Base-by-base conservation (phyloP, 2,329 filamentous ascomycete genomes). In the Ciborinia camelliae region DNA sequence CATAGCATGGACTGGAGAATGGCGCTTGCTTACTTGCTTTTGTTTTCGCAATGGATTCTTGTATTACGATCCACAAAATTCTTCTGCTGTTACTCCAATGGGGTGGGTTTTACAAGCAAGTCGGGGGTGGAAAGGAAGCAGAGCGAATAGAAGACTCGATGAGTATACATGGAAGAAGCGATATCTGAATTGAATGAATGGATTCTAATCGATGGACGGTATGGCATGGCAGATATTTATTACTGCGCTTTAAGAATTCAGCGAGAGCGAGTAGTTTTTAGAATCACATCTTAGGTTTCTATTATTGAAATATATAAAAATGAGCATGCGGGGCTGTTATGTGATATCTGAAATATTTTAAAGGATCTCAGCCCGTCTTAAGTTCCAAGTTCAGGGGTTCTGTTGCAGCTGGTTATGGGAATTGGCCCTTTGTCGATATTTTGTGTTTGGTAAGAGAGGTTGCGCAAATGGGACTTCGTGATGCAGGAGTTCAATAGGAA, bases 1-100 rank as follows among this genome's bases (percentile, higher is more conserved):
- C 30, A 62, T 62, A 55, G 50, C 65, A 68, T 67, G 59, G 62
- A 37, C 59, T 67, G 70, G 70, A 68, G 67, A 66, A 72, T 68
- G 71, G 72, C 71, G 72, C 71, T 54, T 62, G 51, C 62, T 64
- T 59, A 51, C 47, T 65, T 64, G 28, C 26, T 59, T 51, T 48
- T 32, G 20, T 62, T 50, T 61, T 39, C 7, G 23, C 26, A 15
- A 26, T 37, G 39, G 41, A 51, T 32, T 32, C 61, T 39, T 53
- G 18, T 48, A 26, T 51, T n/a, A 28, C 32, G 23, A 15, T 61
- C n/a, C 1, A 14, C 45, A 14, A 26, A 48, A 14, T 28, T 26
- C 15, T 15, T 28, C 23, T 28, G 45, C 23, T 47, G 54, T 58
- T 58, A 23, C 55, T 47, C 28, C 7, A 30, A 47, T 35, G 14